Evolutionary conservation across 306 rosid genomes (phyloP).

Genomic region (Vigna unguiculata): DNA sequence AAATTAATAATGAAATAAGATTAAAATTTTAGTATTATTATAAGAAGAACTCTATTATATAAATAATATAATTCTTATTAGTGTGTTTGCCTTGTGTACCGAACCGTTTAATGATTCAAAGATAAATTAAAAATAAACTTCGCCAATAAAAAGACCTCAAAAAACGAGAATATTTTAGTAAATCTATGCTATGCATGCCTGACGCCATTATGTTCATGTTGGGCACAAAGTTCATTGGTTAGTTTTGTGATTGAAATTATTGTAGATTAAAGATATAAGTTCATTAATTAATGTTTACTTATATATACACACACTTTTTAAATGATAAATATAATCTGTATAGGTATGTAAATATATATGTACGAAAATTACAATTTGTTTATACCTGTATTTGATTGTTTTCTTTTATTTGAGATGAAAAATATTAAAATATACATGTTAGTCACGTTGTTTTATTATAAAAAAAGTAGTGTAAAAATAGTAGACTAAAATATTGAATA

Average conservation of each 20-base stretch:
- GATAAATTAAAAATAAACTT: neutral
- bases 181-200: neutral
- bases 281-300: neutral
- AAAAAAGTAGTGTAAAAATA: neutral
- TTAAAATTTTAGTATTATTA: neutral
- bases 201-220: neutral
- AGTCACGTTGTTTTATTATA: neutral
- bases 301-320: neutral
- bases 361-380: neutral
- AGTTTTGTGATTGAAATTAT: neutral
- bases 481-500: neutral
- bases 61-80: neutral
- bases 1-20: neutral
- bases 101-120: neutral
- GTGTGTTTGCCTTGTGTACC: neutral
- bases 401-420: too few species aligned
- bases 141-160: neutral
- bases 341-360: too few species aligned
- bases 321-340: neutral
- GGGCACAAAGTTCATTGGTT: neutral
- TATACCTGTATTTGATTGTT: neutral
- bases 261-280: neutral
- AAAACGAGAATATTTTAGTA: neutral
- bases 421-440: neutral
- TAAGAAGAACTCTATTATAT: neutral